Base-by-base conservation (phyloP, 176 grass and related monocot genomes). In the Avena sativa region DNA sequence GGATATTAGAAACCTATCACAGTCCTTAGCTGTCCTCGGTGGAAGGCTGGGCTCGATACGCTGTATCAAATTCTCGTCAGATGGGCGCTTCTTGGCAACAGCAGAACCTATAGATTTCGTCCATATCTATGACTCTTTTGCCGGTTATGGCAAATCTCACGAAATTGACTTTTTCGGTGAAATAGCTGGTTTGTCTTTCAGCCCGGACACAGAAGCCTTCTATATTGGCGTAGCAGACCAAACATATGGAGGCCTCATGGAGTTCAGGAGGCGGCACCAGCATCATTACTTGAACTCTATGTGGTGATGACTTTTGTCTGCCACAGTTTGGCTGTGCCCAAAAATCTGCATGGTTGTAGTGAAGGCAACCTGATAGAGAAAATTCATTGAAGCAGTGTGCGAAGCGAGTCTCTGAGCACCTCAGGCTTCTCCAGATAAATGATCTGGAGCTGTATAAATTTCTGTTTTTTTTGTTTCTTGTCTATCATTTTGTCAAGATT, bases 121-220 rank as follows among this genome's bases (percentile, higher is more conserved):
- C 32, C 97, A 99, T 82, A 82, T 96, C 40, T 96, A 99, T 6
- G 94, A 99, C 70, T 74, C 77, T 2, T 71, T 81, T 30, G 76
- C 85, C 12, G 61, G 89, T 61, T 99, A 91, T 74, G 71, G 79
- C 10, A 76, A 76, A 81, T 87, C 87, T 65, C 92, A 99, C 2
- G 97, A 96, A 80, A 94, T 96, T 9, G 91, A 94, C 90, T 40
- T 96, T 16, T 99, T 99, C 15, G 97, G 94, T 2, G 94, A 99
- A 78, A 94, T 99, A 76, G 92, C 89, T 10, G 97, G 97, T 34
- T 21, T 99, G 48, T 91, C 94, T 3, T 99, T 99, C 83, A 96
- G 97, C 79, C 90, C 92, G 4, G 97, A 94, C 74, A 44, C 89
- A 0, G 94, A 96, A 78, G 87, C 92, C 47, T 89, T 94, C 17